These are phyloP conservation scores for Hibiscus tridactylites DNA, from an alignment of 345 rosid genomes.

Conservation along the genomic window DNA sequence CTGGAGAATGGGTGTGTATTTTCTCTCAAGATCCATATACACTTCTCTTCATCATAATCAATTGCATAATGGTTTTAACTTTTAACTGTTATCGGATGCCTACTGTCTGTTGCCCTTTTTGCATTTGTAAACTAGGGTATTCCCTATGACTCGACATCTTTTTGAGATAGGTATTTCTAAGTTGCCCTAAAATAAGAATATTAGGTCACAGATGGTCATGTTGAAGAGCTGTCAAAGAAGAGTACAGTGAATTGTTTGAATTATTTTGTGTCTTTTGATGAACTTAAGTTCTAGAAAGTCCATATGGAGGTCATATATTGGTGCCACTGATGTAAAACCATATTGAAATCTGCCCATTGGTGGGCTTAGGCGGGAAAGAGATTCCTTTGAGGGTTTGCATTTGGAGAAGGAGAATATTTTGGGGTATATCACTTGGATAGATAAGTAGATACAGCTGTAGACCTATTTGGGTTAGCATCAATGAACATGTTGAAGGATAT, in stretches of 20 bases:
- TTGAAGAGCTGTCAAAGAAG: neutral
- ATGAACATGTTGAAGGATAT: neutral
- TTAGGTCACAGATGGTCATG: neutral
- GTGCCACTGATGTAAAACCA: neutral
- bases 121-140: neutral
- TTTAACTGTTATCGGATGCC: neutral
- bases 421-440: neutral
- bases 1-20: constrained; percentile 90
- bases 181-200: neutral
- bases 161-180: neutral
- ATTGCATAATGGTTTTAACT: neutral
- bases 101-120: neutral
- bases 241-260: neutral
- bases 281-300: neutral
- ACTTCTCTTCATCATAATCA: neutral
- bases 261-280: neutral
- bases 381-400: neutral
- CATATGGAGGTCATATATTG: neutral
- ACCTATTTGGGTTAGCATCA: neutral
- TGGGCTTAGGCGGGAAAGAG: neutral
- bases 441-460: neutral
- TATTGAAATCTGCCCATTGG: neutral
- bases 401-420: neutral
- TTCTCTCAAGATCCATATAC: neutral
- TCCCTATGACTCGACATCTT: neutral